Base-by-base conservation (phyloP, 768 basidiomycete genomes). In the Termitomyces eurrhizus region DNA sequence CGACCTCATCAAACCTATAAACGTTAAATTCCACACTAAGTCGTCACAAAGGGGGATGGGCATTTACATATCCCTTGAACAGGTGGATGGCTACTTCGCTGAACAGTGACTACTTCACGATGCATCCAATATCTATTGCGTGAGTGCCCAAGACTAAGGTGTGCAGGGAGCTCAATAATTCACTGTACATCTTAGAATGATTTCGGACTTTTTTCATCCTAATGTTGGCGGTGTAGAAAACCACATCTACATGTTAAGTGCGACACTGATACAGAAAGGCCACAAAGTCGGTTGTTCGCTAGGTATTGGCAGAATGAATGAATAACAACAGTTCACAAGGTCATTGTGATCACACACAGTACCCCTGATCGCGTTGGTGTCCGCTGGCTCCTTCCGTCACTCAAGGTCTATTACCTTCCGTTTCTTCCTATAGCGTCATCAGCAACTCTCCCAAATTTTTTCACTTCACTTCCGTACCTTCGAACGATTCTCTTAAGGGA, bases 171-270 rank as follows among this genome's bases (percentile, higher is more conserved):
- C 56, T 60, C 5, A 33, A 39, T 55, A 56, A 32, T 13, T 55
- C 18, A n/a, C 16, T n/a, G 21, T 53, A 11, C 18, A 37, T 58
- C 24, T 56, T 36, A 96, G 95, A 49, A 94, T 98, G 92, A 86
- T 98, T 60, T 91, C 88, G 45, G 97, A 99, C 76, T 99, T 98
- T 78, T 99, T 98, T 76, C 87, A 92, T 69, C 97, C 97, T 0
- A 81, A 84, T 60, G 89, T 95, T 3, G 97, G 97, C 3, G 97
- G 97, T 8, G 96, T 99, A 36, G 97, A 98, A 75, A 95, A 87
- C 61, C 94, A 97, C 72, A 95, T 98, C 41, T 98, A 93, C 74
- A 92, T 92, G 84, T 82, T 99, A 51, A 88, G 89, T 59, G 87
- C 90, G 21, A 88, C 89, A 52, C 85, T 98, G 45, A 84, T 95